Percentiles rank a stretch among this genome's conserved stretches.
phyloP scores from a whole-genome alignment of 139 green algal genomes.

The Zygnema circumcarinatum region DNA sequence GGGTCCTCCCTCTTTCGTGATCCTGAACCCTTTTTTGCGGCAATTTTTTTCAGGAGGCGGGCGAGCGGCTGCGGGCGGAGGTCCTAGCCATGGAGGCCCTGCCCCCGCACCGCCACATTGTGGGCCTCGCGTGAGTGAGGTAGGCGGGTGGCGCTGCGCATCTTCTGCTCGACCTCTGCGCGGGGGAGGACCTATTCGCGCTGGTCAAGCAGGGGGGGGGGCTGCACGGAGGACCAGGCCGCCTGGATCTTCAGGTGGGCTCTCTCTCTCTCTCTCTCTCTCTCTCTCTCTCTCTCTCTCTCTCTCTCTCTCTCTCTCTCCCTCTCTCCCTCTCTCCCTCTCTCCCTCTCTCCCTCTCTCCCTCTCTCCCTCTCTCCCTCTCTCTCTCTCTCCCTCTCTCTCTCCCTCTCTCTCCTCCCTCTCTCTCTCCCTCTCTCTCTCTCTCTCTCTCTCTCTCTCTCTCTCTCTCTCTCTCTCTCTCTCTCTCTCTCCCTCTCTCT shows the following conservation, averaged over 20 bases:
- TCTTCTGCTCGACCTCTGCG: conserved; percentile 10
- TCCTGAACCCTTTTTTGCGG: too few relatives aligned
- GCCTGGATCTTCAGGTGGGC: conserved; percentile 9
- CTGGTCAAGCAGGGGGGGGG: neutral
- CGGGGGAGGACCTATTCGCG: conserved; percentile 10
- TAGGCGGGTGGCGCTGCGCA: neutral
- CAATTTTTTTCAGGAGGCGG: too few relatives aligned
- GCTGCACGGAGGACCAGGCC: neutral
- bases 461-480: neutral
- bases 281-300: neutral
- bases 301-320: neutral
- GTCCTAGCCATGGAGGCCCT: conserved; percentile 1
- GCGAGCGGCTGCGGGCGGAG: conserved; percentile 1
- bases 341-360: neutral
- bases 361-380: neutral
- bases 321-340: neutral
- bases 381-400: neutral
- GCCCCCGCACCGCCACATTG: conserved; percentile 22
- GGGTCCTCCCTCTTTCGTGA: too few relatives aligned
- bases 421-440: neutral
- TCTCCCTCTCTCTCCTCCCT: neutral
- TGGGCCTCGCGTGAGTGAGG: neutral
- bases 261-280: neutral
- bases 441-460: neutral
- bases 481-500: neutral